Evolutionary conservation across 768 basidiomycete genomes (phyloP), one percentile per base, ranked within the genome.

Genomic region (Termitomyces sp.): DNA sequence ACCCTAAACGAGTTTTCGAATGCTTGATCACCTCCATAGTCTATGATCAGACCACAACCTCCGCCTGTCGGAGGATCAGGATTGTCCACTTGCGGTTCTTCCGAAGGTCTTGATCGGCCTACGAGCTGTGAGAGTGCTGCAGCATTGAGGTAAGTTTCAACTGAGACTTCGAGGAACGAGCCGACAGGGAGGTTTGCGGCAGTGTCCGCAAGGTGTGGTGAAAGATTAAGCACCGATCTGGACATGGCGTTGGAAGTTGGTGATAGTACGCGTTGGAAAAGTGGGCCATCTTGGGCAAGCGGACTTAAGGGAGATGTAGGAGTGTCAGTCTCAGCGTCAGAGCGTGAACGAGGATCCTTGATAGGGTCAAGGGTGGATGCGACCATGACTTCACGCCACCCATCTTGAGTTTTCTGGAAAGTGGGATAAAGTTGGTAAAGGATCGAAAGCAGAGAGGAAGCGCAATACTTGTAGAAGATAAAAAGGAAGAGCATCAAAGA

Each of bases 401-500:
- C 93, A 24, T 84, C 76, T 40, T 82, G 73, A 12, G 82, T 86
- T 86, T 85, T 93, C 91, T 94, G 66, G 2, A 14, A 18, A 22
- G 34, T 26, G 9, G 6, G 18, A 48, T 26, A 16, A 33, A 9
- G 26, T 48, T 7, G 39, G 32, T 33, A 18, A 42, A 46, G 14
- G 22, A 34, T n/a, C 5, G 46, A 47, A 40, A 5, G 13, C n/a
- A 16, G 5, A 42, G 13, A 1, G 20, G 22, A 20, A 30, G 20
- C 45, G 13, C 78, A 24, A 12, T 62, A 93, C 95, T 78, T 96
- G 86, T 37, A 98, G 75, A 37, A 95, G 76, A 70, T 97, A 92
- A 47, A 98, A 86, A 0, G 97, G 96, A 44, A 99, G 78, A 0
- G 95, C 95, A 69, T 98, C 97, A 61, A 99, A 98, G 74, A 98